A percentile compares a stretch with the other conserved stretches of the same genome.
Conservation (phyloP, 164 flowering plant species). For the Aristolochia contorta region DNA sequence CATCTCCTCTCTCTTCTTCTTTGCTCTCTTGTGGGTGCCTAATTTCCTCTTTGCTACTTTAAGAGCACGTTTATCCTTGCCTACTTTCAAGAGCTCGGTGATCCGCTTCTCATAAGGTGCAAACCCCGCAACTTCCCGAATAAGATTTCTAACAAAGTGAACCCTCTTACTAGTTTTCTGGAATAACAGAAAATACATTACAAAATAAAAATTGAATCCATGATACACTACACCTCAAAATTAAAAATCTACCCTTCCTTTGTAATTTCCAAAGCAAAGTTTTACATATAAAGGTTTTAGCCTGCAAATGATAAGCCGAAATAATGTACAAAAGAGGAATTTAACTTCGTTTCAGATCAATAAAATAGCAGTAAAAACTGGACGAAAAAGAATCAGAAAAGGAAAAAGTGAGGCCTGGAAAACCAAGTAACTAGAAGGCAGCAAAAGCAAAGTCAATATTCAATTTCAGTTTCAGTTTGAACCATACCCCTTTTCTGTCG, state of each 20-base stretch:
- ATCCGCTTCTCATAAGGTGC: constrained; percentile 42
- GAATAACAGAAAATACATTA: background rate
- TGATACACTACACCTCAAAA: background rate
- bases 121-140: constrained; percentile 41
- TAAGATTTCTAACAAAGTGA: constrained; percentile 22
- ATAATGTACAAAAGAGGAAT: background rate
- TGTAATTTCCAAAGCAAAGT: background rate
- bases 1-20: constrained; percentile 42
- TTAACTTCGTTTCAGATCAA: too few species aligned
- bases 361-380: background rate
- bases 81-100: constrained; percentile 37
- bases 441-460: too few species aligned
- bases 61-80: constrained; percentile 36
- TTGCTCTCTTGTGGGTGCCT: constrained; percentile 44
- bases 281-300: background rate
- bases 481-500: constrained; percentile 27
- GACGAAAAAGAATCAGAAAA: background rate
- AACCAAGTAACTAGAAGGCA: too few species aligned
- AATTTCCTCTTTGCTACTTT: constrained; percentile 37
- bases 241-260: background rate
- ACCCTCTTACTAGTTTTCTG: constrained; percentile 38
- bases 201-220: too few species aligned
- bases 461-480: too few species aligned
- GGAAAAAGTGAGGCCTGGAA: too few species aligned
- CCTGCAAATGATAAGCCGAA: background rate